phyloP scores from a whole-genome alignment of 495 filamentous ascomycete species.

The Cudoniella acicularis region DNA sequence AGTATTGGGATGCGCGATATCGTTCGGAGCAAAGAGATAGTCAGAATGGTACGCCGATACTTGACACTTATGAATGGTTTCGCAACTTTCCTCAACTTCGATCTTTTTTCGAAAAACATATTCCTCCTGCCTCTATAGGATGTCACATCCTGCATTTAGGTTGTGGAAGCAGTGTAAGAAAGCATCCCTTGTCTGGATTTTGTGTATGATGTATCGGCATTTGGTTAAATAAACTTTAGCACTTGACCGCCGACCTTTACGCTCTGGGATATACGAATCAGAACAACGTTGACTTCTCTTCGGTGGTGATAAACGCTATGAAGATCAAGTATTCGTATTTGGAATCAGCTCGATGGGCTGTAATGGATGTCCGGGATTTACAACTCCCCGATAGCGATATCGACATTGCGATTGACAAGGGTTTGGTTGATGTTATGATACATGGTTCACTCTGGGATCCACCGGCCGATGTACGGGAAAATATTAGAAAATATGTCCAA shows the following conservation, averaged over 20 bases:
- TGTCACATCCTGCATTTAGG: slow-evolving; percentile 50
- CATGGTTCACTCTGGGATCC: slow-evolving; percentile 55
- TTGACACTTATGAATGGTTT: slow-evolving; percentile 48
- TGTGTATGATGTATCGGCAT: too few relatives aligned
- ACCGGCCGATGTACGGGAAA: slow-evolving; percentile 46
- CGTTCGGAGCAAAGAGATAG: slow-evolving; percentile 26
- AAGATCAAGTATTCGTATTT: slow-evolving; percentile 30
- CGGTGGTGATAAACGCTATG: slow-evolving; percentile 50
- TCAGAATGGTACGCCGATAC: slow-evolving; percentile 8
- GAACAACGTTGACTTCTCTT: slow-evolving; percentile 55
- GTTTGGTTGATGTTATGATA: slow-evolving; percentile 60
- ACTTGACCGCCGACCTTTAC: slow-evolving; percentile 45
- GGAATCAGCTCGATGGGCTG: slow-evolving; percentile 35
- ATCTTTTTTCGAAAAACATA: slow-evolving; percentile 41
- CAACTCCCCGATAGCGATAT: slow-evolving; percentile 32
- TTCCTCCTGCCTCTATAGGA: slow-evolving; percentile 30
- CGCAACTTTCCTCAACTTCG: slow-evolving; percentile 43
- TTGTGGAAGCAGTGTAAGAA: slow-evolving; percentile 51
- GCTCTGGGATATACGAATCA: slow-evolving; percentile 49
- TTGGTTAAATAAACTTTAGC: slow-evolving; percentile 31
- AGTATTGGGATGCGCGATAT: slow-evolving; percentile 54
- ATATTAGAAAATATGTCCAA: slow-evolving; percentile 45
- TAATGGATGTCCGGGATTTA: slow-evolving; percentile 53
- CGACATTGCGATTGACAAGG: slow-evolving; percentile 60
- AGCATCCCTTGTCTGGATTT: neutral